Base-by-base conservation (phyloP, 169 alveolate species). In the Cryptosporidium felis region DNA sequence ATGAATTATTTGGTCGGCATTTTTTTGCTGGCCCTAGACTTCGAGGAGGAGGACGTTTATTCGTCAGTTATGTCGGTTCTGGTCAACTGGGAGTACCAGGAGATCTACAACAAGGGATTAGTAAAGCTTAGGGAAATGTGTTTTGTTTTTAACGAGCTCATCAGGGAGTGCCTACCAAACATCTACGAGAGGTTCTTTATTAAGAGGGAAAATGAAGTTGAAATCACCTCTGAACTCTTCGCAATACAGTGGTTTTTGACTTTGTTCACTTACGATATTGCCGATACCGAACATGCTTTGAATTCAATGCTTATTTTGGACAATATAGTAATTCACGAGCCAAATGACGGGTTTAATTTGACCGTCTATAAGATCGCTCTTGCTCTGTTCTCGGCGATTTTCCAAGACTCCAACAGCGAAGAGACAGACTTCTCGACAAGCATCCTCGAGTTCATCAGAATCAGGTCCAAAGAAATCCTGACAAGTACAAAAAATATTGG, bases 191-290 rank as follows among this genome's bases (percentile, higher is more conserved):
- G 56, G n/a, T 18, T 74, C 10, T 74, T 74, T 53, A 65, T 18
- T 10, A 65, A 62, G 18, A 40, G 36, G 23, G 62, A 65, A 30
- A 34, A 45, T 42, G 61, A 65, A 16, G n/a, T 28, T 30, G 16
- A 58, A 6, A 56, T 74, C n/a, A 74, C 85, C 30, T 30, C 85
- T 5, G 85, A 74, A 58, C 44, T 74, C 28, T 74, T 74, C 56
- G 85, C 85, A 18, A 74, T 74, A 34, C 85, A 49, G n/a, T 74
- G 85, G 85, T 74, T 74, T 53, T 36, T 74, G 12, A 74, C 85
- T 9, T 51, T 74, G 21, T 74, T 74, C 56, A 74, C 66, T 16
- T 74, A 74, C 10, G 85, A 74, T 53, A 53, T 74, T 10, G 85
- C 85, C n/a, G 85, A 74, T 36, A 74, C 85, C 9, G 67, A 53